Conservation (phyloP, 2,329 filamentous ascomycete genomes). For the Monosporascus sp. region DNA sequence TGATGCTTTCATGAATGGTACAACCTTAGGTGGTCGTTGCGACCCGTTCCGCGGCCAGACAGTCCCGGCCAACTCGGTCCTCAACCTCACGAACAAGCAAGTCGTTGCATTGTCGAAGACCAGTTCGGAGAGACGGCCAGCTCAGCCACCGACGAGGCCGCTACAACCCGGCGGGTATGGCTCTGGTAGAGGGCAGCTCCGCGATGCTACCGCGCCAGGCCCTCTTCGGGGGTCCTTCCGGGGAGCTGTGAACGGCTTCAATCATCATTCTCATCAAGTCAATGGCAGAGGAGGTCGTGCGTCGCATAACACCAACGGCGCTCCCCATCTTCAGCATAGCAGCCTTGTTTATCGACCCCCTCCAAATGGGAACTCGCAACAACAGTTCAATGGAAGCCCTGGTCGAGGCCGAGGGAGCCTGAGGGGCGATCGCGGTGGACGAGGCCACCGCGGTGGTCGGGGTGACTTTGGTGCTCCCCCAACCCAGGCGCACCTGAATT, state of each 20-base stretch:
- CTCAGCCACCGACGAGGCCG: conserved; percentile 36
- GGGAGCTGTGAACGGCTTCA: conserved; percentile 46
- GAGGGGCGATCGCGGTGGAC: conserved; percentile 9
- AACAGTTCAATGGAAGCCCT: conserved; percentile 25
- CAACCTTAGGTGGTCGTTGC: conserved; percentile 82
- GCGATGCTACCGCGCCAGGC: conserved; percentile 49
- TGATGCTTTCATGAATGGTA: conserved; percentile 93
- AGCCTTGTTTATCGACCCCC: conserved; percentile 46
- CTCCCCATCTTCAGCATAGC: conserved; percentile 44
- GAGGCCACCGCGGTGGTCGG: conserved; percentile 14
- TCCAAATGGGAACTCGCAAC: conserved; percentile 15
- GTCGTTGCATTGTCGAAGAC: conserved; percentile 65
- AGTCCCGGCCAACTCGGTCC: conserved; percentile 77
- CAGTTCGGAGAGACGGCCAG: conserved; percentile 46
- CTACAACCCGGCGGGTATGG: conserved; percentile 14
- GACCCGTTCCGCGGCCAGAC: conserved; percentile 92
- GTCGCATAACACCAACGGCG: conserved; percentile 27
- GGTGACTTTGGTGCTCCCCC: conserved; percentile 5
- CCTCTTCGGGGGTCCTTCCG: conserved; percentile 54
- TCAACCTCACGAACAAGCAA: conserved; percentile 82
- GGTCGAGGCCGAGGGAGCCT: conserved; percentile 18
- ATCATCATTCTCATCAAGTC: conserved; percentile 28
- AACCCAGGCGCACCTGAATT: conserved; percentile 9
- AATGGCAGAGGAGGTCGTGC: conserved; percentile 30
- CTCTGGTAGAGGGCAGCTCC: conserved; percentile 57